phyloP scores from a whole-genome alignment of 805 yeast species.

The Kodamaea kakaduensis region DNA sequence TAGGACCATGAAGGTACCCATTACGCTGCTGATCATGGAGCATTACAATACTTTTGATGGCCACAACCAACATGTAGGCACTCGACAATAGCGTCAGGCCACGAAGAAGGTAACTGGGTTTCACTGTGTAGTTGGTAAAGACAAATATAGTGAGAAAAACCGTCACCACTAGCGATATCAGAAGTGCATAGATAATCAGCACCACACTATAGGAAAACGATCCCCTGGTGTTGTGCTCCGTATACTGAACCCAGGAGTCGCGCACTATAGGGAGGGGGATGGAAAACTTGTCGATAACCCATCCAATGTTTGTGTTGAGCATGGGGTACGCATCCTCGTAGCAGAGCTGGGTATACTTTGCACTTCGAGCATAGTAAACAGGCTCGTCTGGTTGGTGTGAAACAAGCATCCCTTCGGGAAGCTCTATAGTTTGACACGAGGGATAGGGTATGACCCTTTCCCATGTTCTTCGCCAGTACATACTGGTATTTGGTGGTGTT shows the following conservation, averaged over 20 bases:
- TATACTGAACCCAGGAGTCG: slow-evolving; percentile 47
- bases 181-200: slow-evolving; percentile 57
- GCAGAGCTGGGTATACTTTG: slow-evolving; percentile 30
- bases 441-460: slow-evolving; percentile 22
- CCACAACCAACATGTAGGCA: slow-evolving; percentile 48
- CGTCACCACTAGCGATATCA: slow-evolving; percentile 63
- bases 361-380: slow-evolving; percentile 20
- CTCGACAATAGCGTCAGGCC: slow-evolving; percentile 51
- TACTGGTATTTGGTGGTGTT: slow-evolving; percentile 8
- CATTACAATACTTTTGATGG: slow-evolving; percentile 44
- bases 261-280: slow-evolving; percentile 40
- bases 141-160: slow-evolving; percentile 60
- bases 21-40: slow-evolving; percentile 45
- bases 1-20: slow-evolving; percentile 42
- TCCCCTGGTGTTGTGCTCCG: slow-evolving; percentile 32
- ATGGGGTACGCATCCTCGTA: slow-evolving; percentile 31
- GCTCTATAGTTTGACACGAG: slow-evolving; percentile 27
- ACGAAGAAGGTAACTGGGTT: slow-evolving; percentile 51
- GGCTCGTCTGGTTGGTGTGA: slow-evolving; percentile 21
- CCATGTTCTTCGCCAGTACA: slow-evolving; percentile 35
- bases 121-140: slow-evolving; percentile 60
- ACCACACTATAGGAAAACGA: slow-evolving; percentile 53
- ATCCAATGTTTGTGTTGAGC: slow-evolving; percentile 36
- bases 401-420: slow-evolving; percentile 33
- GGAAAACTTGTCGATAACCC: slow-evolving; percentile 23